A percentile compares a stretch with the other conserved stretches of the same genome.
Conservation (phyloP, 257 asterid genomes). For the Apocynum venetum region DNA sequence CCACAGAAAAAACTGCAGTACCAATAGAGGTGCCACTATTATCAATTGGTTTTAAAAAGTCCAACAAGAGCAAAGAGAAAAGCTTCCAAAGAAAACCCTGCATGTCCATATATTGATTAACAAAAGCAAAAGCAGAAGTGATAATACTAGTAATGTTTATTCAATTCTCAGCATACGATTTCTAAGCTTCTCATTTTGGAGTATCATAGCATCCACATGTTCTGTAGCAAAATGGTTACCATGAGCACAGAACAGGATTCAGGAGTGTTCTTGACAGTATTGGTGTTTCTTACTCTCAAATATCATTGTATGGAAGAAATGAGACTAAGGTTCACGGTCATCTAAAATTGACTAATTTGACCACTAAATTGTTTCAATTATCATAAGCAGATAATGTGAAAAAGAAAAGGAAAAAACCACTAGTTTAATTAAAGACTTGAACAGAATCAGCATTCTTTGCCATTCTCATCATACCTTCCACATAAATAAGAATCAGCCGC, state of each 20-base stretch:
- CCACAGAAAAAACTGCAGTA: neutral
- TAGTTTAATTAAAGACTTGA: neutral
- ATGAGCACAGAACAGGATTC: neutral
- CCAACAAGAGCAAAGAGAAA: neutral
- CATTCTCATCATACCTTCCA: neutral
- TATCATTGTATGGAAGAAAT: neutral
- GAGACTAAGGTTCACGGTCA: neutral
- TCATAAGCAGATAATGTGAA: neutral
- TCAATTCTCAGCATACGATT: neutral
- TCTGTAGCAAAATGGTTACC: neutral
- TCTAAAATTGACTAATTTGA: neutral
- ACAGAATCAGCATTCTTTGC: neutral
- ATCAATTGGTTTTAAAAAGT: neutral
- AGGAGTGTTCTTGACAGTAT: neutral
- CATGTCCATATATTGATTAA: neutral
- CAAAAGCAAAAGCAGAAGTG: neutral
- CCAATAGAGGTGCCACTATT: neutral
- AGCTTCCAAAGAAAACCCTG: neutral
- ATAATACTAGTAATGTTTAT: neutral
- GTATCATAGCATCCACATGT: neutral
- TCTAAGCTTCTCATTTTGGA: neutral
- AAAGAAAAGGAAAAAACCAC: neutral
- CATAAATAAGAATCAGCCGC: neutral
- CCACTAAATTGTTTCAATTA: neutral
- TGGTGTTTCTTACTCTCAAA: neutral